Percentiles rank a stretch among this genome's conserved stretches.
Evolutionary conservation across 495 filamentous ascomycete species (phyloP).

Genomic region (Xylaria telfairii): DNA sequence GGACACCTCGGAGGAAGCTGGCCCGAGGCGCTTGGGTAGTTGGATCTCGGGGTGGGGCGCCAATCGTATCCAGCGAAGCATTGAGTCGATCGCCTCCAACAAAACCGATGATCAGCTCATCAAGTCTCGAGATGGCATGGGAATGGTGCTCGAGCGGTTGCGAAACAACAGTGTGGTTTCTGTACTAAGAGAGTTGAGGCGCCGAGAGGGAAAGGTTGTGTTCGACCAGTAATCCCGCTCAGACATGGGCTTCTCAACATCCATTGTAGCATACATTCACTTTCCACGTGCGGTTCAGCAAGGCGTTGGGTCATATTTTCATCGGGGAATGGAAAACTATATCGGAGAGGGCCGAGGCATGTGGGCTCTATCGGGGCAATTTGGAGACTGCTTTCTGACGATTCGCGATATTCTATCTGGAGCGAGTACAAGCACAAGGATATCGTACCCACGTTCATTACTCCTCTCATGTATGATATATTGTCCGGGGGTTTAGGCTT

Average conservation of each 20-base stretch:
- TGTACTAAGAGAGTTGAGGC: conserved; percentile 84
- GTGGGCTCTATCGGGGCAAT: conserved; percentile 17
- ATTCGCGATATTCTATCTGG: conserved; percentile 14
- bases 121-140: conserved; percentile 95
- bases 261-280: conserved; percentile 28
- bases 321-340: conserved; percentile 27
- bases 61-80: conserved; percentile 80
- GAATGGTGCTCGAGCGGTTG: conserved; percentile 85
- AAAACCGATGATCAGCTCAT: conserved; percentile 82
- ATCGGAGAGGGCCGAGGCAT: conserved; percentile 20
- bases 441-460: conserved; percentile 34
- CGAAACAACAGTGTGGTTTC: conserved; percentile 80
- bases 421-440: conserved; percentile 17
- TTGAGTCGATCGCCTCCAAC: conserved; percentile 85
- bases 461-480: conserved; percentile 40
- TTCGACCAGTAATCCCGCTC: conserved; percentile 30
- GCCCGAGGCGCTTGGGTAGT: conserved; percentile 38
- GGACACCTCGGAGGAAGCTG: conserved; percentile 26
- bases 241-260: conserved; percentile 21
- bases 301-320: conserved; percentile 38
- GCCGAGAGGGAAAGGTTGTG: conserved; percentile 58
- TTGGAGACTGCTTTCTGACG: conserved; percentile 18
- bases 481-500: conserved; percentile 15
- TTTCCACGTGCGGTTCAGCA: conserved; percentile 32
- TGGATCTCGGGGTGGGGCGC: conserved; percentile 70